Percentiles rank a stretch among this genome's conserved stretches.
These are phyloP conservation scores for Lipomyces kockii DNA, from an alignment of 805 yeast genomes.

Conservation along the genomic window DNA sequence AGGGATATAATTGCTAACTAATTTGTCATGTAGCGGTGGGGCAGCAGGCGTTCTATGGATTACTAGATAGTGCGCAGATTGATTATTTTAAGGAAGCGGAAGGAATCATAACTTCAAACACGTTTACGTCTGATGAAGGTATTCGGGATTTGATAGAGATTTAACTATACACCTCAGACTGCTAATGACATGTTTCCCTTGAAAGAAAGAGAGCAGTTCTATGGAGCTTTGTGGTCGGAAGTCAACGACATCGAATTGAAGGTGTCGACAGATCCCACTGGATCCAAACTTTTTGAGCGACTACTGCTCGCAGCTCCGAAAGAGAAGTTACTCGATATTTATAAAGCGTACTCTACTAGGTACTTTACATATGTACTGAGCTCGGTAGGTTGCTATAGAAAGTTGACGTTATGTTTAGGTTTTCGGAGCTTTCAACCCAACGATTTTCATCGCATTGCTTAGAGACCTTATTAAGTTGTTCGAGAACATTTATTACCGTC, in stretches of 20 bases:
- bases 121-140: constrained; percentile 68
- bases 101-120: constrained; percentile 76
- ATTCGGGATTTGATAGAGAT: not conserved
- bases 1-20: constrained; percentile 15
- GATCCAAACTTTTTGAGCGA: constrained; percentile 91
- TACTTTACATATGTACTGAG: not conserved
- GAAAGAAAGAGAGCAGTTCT: constrained; percentile 68
- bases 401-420: constrained; percentile 40
- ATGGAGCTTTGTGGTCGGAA: constrained; percentile 80
- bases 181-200: not conserved
- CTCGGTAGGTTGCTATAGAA: not conserved
- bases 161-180: not conserved
- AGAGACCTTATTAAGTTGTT: constrained; percentile 69
- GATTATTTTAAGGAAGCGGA: constrained; percentile 95
- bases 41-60: constrained; percentile 71
- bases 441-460: constrained; percentile 93
- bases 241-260: constrained; percentile 87
- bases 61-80: constrained; percentile 79
- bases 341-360: constrained; percentile 71
- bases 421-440: constrained; percentile 77
- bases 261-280: constrained; percentile 89
- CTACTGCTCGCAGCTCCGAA: constrained; percentile 69
- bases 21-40: constrained; percentile 20
- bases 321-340: constrained; percentile 64
- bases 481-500: constrained; percentile 11